These are phyloP conservation scores for Diaporthe sp. DNA, from an alignment of 2,329 filamentous ascomycete genomes.

Conservation along the genomic window DNA sequence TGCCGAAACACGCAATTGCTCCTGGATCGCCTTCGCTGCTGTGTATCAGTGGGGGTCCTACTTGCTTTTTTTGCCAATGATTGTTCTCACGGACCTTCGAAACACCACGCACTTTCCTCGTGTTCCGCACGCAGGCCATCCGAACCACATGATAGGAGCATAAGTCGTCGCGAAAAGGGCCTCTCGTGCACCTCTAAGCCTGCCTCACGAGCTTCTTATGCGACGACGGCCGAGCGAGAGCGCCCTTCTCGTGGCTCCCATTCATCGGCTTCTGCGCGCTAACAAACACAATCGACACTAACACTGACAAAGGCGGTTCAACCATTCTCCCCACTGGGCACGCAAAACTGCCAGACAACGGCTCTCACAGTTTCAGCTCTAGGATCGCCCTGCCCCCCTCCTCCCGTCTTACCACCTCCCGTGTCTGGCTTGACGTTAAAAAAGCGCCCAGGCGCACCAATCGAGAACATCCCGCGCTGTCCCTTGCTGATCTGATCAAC, in stretches of 20 bases:
- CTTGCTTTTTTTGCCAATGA: slow-evolving; percentile 27
- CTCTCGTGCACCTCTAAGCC: background rate
- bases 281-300: background rate
- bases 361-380: slow-evolving; percentile 35
- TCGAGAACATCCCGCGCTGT: slow-evolving; percentile 26
- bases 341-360: background rate
- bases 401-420: slow-evolving; percentile 31
- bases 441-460: slow-evolving; percentile 37
- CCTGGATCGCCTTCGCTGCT: slow-evolving; percentile 11
- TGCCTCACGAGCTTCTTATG: slow-evolving; percentile 20
- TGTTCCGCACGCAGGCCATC: slow-evolving; percentile 6
- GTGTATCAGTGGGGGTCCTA: slow-evolving; percentile 22
- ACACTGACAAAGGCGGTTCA: slow-evolving; percentile 11
- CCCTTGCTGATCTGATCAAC: slow-evolving; percentile 35
- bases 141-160: slow-evolving; percentile 24
- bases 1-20: slow-evolving; percentile 36
- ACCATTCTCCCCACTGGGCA: slow-evolving; percentile 30
- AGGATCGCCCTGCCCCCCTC: background rate
- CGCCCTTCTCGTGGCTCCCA: background rate
- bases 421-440: slow-evolving; percentile 30
- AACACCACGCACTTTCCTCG: slow-evolving; percentile 26
- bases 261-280: slow-evolving; percentile 21
- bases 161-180: background rate
- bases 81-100: slow-evolving; percentile 7
- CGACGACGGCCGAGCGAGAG: slow-evolving; percentile 8